A percentile compares a stretch with the other conserved stretches of the same genome.
phyloP scores from a whole-genome alignment of 2,329 filamentous ascomycete species.

The Zasmidium citrigriseum region DNA sequence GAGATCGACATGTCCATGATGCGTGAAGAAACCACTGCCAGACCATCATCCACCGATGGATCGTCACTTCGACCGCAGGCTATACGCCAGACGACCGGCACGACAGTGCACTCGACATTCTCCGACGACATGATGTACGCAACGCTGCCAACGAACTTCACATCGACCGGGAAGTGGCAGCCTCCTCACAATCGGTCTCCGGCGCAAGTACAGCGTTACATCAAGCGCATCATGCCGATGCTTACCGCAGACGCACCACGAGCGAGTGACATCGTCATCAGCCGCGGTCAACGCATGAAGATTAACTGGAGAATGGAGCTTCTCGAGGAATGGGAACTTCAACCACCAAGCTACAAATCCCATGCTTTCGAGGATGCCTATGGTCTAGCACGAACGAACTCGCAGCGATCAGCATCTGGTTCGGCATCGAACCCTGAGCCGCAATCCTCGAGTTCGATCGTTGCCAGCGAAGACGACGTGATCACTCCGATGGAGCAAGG shows the following conservation, averaged over 20 bases:
- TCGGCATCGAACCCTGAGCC: constrained; percentile 13
- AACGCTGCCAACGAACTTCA: constrained; percentile 34
- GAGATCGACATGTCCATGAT: constrained; percentile 38
- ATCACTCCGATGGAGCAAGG: constrained; percentile 22
- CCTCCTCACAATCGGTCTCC: constrained; percentile 35
- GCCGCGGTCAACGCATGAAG: constrained; percentile 43
- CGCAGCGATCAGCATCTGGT: constrained; percentile 20
- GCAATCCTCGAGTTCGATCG: constrained; percentile 19
- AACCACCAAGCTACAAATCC: constrained; percentile 47
- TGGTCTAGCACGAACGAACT: constrained; percentile 16
- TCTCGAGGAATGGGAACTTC: constrained; percentile 44
- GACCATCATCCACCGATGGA: constrained; percentile 10
- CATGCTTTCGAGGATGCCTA: constrained; percentile 23
- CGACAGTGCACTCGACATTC: constrained; percentile 26
- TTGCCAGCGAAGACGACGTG: constrained; percentile 15
- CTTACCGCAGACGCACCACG: constrained; percentile 46
- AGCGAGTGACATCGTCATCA: constrained; percentile 49
- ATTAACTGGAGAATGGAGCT: constrained; percentile 46
- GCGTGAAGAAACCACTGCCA: constrained; percentile 31
- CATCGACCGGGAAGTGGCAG: constrained; percentile 36
- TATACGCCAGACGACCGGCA: constrained; percentile 27
- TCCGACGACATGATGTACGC: constrained; percentile 36
- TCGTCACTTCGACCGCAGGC: constrained; percentile 21
- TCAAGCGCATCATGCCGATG: constrained; percentile 49
- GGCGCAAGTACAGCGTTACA: constrained; percentile 46